Percentiles rank a stretch among this genome's conserved stretches.
phyloP scores from a whole-genome alignment of 2,329 filamentous ascomycete species.

The Calonectria multiphialidica region DNA sequence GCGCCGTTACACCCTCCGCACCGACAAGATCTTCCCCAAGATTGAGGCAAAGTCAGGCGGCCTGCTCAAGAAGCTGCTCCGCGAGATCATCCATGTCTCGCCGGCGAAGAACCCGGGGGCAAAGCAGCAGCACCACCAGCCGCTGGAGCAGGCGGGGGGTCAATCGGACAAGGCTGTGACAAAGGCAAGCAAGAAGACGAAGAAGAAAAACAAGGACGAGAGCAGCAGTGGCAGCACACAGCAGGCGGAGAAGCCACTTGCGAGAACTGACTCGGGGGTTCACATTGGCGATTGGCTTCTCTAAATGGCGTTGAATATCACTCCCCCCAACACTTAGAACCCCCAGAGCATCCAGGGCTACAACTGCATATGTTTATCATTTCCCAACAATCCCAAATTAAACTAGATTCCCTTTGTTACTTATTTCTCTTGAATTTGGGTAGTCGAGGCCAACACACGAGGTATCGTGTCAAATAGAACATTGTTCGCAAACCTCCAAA shows the following conservation, averaged over 20 bases:
- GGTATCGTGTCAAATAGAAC: neutral
- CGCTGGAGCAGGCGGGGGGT: neutral
- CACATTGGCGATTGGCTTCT: neutral
- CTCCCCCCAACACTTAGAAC: neutral
- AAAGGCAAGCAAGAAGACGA: neutral
- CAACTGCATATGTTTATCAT: no score
- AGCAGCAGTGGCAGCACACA: neutral
- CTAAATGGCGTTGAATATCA: neutral
- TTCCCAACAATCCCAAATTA: neutral
- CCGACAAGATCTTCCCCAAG: constrained; percentile 19
- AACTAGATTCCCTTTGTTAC: no score
- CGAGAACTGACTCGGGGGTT: neutral
- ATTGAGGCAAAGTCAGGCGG: constrained; percentile 6
- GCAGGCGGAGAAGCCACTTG: neutral
- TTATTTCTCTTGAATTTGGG: no score
- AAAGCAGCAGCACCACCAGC: neutral
- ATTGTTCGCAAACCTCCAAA: neutral
- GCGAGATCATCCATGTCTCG: constrained; percentile 16
- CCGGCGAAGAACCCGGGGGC: neutral
- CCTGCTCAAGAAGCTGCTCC: constrained; percentile 26
- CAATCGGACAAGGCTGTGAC: neutral
- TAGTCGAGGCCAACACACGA: neutral
- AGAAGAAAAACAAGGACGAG: neutral
- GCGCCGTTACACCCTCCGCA: constrained; percentile 6
- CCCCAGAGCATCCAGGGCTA: no score